Conservation (phyloP, 2,329 filamentous ascomycete genomes). For the Anthostomella pinea region DNA sequence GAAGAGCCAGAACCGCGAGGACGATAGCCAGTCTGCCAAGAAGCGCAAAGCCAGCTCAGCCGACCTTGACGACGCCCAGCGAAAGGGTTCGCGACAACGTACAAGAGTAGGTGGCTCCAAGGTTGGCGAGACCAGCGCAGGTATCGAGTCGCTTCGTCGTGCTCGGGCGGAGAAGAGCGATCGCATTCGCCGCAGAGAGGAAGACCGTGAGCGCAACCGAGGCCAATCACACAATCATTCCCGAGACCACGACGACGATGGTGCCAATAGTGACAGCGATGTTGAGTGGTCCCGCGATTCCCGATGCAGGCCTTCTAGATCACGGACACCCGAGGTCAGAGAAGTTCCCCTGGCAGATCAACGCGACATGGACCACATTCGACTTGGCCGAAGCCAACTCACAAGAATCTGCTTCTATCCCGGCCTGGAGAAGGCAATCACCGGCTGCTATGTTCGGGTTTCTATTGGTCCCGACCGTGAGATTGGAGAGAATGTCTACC, state of each 20-base stretch:
- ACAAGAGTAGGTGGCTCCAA: conserved; percentile 64
- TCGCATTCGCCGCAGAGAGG: conserved; percentile 60
- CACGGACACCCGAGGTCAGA: conserved; percentile 54
- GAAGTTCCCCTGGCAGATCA: conserved; percentile 70
- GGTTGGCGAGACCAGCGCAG: conserved; percentile 65
- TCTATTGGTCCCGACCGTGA: conserved; percentile 75
- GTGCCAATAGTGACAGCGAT: conserved; percentile 72
- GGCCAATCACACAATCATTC: conserved; percentile 43
- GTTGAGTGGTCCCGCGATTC: conserved; percentile 67
- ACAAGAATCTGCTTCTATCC: conserved; percentile 91
- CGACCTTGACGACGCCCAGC: conserved; percentile 73
- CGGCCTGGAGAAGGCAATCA: conserved; percentile 77
- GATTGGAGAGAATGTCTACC: conserved; percentile 71
- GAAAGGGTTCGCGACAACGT: conserved; percentile 71
- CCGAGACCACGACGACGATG: conserved; percentile 44
- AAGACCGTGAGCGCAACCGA: conserved; percentile 56
- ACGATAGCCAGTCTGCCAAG: conserved; percentile 58
- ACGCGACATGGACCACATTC: conserved; percentile 78
- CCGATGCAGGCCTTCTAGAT: conserved; percentile 45
- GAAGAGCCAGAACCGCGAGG: conserved; percentile 58
- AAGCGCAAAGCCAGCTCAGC: conserved; percentile 77
- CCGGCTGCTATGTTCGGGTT: conserved; percentile 81
- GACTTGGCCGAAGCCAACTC: conserved; percentile 82
- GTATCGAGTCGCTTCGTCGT: conserved; percentile 67
- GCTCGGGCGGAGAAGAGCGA: conserved; percentile 64